Base-by-base conservation (phyloP, 2,329 filamentous ascomycete genomes). In the Didymella glomerata region DNA sequence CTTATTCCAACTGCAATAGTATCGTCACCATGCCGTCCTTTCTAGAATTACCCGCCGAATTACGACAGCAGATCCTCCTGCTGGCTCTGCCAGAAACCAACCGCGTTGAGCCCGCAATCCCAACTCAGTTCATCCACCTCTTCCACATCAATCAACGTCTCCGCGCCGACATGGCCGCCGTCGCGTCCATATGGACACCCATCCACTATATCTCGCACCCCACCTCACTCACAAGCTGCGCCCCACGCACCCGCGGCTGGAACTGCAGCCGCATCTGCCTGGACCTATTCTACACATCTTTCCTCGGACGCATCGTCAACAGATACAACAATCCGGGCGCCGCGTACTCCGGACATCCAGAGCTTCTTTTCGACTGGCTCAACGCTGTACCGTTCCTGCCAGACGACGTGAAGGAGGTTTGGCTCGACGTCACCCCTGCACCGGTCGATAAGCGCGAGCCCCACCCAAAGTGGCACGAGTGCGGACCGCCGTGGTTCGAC, bases 341-440 rank as follows among this genome's bases (percentile, higher is more conserved):
- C 8, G 0, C 30, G 0, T 25, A 5, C 2, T 50, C n/a, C 11
- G 27, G 11, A 1, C 53, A 56, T 13, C 47, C 46, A 9, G 53
- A 50, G 7, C 30, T 56, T 0, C 22, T 49, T 9, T 2, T 11
- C 9, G 40, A 41, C 1, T 56, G 47, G 53, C 5, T 11, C 3
- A 32, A 38, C 7, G 46, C 53, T 13, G 53, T 56, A 11, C 30
- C 38, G 5, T 28, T 49, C 10, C 24, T 56, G 14, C 40, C 46
- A 9, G 16, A 9, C 0, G 28, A 14, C 9, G 30, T 50, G n/a
- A 32, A 13, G 4, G 20, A 56, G 18, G 3, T 50, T 9, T 45
- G 27, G 46, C 28, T 56, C 4, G 53, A 56, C 11, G 32, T 56
- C 13, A 56, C 53, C 13, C 53, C 53, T 11, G 53, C 53, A 18